Evolutionary conservation across 140 eudicot species (phyloP).

Genomic region (Ambrosia hybrid): DNA sequence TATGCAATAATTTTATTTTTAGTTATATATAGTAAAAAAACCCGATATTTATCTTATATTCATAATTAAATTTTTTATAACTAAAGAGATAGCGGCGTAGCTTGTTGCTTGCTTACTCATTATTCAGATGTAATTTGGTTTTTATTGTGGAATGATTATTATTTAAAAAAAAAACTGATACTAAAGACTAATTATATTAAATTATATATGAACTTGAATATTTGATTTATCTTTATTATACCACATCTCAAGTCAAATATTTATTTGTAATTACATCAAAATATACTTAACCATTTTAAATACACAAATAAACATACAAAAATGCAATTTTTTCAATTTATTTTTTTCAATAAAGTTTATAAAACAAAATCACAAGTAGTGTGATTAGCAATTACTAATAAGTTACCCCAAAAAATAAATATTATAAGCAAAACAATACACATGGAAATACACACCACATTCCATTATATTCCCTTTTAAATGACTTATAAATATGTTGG

Average conservation of each 20-base stretch:
- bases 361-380: neutral
- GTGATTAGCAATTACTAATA: constrained; percentile 23
- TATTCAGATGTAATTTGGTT: too few species aligned
- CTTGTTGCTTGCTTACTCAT: too few species aligned
- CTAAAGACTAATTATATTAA: neutral
- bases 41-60: neutral
- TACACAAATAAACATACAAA: neutral
- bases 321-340: neutral
- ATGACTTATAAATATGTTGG: constrained; percentile 29
- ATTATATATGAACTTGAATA: neutral
- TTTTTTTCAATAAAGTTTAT: neutral
- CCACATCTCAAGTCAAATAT: neutral
- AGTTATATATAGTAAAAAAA: neutral
- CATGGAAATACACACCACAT: constrained; percentile 13
- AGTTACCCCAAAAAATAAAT: neutral
- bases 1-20: neutral
- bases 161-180: too few species aligned
- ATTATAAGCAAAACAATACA: constrained; percentile 7
- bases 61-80: too few species aligned
- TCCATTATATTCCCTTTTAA: constrained; percentile 10
- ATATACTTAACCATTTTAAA: neutral
- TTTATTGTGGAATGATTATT: too few species aligned
- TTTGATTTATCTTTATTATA: neutral
- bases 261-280: neutral
- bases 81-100: too few species aligned